Base-by-base conservation (phyloP, 1,139 yeast genomes). In the Yamadazyma oceani region DNA sequence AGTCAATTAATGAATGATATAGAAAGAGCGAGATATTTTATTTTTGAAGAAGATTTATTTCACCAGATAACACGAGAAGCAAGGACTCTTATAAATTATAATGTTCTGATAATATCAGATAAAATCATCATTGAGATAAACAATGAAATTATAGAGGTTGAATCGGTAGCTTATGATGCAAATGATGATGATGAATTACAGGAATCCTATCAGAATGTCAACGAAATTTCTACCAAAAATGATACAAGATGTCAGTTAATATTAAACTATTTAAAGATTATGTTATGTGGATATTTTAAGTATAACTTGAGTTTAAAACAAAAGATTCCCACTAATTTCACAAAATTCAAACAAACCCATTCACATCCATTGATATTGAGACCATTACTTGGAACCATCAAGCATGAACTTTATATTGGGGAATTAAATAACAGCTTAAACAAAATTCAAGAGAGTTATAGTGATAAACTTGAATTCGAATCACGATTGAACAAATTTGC, bases 1-100 rank as follows among this genome's bases (percentile, higher is more conserved):
- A 69, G 67, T n/a, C 60, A 57, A 10, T 62, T 75, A 9, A 69
- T 76, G n/a, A 67, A 69, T 44, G 73, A 71, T 19, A 80, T 84
- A 19, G 73, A 75, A 48, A 75, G 65, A 43, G 82, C 87, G 0
- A 68, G 96, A 36, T 82, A 75, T 47, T 78, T 81, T 44, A 66
- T 90, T 7, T 90, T 90, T 64, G 97, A 90, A 54, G 94, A 87
- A 51, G 97, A 90, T 54, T 66, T 85, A 34, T 80, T 78, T 49
- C 76, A 78, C 55, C 88, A 83, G 49, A 62, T 90, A 43, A 73
- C 82, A 23, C 75, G 83, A 44, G 97, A 90, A 58, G 89, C 96
- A 0, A 74, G 83, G 33, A 58, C 73, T 7, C 64, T 90, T 43
- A 72, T 85, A n/a, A 78, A 89, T 26, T 80, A 82, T 50, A 82